Evolutionary conservation across 257 asterid genomes (phyloP).

Genomic region (Echium plantagineum): DNA sequence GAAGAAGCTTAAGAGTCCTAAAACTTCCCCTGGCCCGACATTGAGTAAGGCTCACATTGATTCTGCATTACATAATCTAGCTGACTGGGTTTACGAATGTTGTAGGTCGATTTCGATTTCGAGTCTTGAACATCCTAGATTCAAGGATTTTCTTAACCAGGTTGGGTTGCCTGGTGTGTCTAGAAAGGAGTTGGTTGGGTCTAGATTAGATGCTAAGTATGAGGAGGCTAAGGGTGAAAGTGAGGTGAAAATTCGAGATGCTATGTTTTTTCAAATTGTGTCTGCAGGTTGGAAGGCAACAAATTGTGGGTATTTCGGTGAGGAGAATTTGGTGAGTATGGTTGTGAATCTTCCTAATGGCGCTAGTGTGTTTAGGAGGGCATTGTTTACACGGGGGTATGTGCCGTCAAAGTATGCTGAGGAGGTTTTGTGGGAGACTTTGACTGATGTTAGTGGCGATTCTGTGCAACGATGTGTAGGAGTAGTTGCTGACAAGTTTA

Average conservation of each 20-base stretch:
- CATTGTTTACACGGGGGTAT: constrained; percentile 24
- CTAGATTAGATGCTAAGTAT: constrained; percentile 58
- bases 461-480: constrained; percentile 53
- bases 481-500: constrained; percentile 62
- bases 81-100: constrained; percentile 77
- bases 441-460: constrained; percentile 41
- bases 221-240: constrained; percentile 49
- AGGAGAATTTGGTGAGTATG: constrained; percentile 38
- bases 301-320: constrained; percentile 26
- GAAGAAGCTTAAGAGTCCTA: constrained; percentile 62
- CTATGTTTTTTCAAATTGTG: constrained; percentile 63
- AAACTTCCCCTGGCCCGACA: constrained; percentile 41
- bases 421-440: constrained; percentile 55
- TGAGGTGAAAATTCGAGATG: constrained; percentile 57
- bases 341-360: constrained; percentile 73
- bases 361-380: constrained; percentile 56
- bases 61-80: constrained; percentile 41
- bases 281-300: constrained; percentile 63
- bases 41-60: constrained; percentile 49
- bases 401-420: constrained; percentile 62
- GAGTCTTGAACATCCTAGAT: constrained; percentile 69
- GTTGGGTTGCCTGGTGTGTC: constrained; percentile 60
- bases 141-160: constrained; percentile 62
- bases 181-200: constrained; percentile 34
- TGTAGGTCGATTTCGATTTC: constrained; percentile 54